A percentile compares a stretch with the other conserved stretches of the same genome.
phyloP scores from a whole-genome alignment of 2,329 filamentous ascomycete species.

The Ophidiomyces ophidiicola region DNA sequence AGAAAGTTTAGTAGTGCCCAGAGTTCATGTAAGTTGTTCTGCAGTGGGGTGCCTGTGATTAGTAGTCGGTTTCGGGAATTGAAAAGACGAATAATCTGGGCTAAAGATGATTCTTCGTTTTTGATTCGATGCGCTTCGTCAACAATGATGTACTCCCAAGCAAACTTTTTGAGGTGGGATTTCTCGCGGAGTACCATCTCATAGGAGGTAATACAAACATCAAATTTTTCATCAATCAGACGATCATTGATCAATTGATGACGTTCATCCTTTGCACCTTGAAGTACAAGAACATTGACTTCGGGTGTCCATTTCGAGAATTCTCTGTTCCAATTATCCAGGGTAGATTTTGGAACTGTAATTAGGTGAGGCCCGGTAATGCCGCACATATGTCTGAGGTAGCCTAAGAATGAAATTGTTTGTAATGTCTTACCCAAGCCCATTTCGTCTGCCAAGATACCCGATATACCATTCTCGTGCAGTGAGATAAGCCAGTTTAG shows the following conservation, averaged over 20 bases:
- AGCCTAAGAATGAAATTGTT: slow-evolving; percentile 92
- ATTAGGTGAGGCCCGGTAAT: slow-evolving; percentile 87
- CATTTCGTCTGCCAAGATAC: slow-evolving; percentile 97
- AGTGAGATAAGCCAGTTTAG: slow-evolving; percentile 96
- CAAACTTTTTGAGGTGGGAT: slow-evolving; percentile 87
- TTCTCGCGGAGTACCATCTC: slow-evolving; percentile 98
- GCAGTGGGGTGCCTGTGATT: slow-evolving; percentile 90
- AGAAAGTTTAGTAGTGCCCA: slow-evolving; percentile 97
- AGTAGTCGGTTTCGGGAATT: slow-evolving; percentile 88
- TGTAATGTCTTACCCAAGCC: slow-evolving; percentile 94
- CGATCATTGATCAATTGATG: slow-evolving; percentile 78
- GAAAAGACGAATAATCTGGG: slow-evolving; percentile 92
- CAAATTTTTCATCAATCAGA: slow-evolving; percentile 87
- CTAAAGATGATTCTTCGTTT: slow-evolving; percentile 94
- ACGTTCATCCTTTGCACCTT: slow-evolving; percentile 90
- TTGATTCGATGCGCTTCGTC: slow-evolving; percentile 98
- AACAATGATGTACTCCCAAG: slow-evolving; percentile 99
- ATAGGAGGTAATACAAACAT: slow-evolving; percentile 96
- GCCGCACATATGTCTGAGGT: slow-evolving; percentile 77
- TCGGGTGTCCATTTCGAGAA: slow-evolving; percentile 92
- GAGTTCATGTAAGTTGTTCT: slow-evolving; percentile 95
- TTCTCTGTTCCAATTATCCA: slow-evolving; percentile 97
- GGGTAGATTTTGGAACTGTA: slow-evolving; percentile 86
- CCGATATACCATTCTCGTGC: slow-evolving; percentile 97
- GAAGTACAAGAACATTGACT: slow-evolving; percentile 82